phyloP scores from a whole-genome alignment of 768 basidiomycete species.

The Auriscalpium microsporum region DNA sequence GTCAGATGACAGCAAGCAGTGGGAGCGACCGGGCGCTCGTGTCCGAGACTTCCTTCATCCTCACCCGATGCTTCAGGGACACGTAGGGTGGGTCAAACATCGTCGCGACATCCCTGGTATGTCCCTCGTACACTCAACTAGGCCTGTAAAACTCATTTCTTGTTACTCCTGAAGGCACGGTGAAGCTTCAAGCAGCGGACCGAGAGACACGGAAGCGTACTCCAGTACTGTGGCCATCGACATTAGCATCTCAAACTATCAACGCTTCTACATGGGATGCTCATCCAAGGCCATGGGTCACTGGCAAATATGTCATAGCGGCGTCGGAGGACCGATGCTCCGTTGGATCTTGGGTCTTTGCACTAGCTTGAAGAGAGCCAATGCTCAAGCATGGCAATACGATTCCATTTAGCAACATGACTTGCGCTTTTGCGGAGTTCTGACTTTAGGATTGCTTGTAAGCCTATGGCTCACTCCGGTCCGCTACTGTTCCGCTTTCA shows the following conservation, averaged over 20 bases:
- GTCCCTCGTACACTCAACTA: neutral
- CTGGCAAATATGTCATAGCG: neutral
- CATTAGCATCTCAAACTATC: neutral
- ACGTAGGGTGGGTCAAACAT: conserved; percentile 15
- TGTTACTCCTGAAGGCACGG: neutral
- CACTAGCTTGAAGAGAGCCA: no score
- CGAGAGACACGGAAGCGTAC: neutral
- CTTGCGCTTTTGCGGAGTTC: no score
- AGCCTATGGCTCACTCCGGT: no score
- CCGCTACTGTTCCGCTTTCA: no score
- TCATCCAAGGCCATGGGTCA: neutral
- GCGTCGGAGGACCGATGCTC: neutral
- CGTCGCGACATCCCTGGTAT: neutral
- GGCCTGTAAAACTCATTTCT: neutral
- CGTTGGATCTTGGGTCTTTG: neutral
- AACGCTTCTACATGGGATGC: neutral
- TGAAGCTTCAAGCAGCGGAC: neutral
- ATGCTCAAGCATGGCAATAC: no score
- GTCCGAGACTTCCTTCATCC: conserved; percentile 10
- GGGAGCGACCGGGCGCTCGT: conserved; percentile 8
- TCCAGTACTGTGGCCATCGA: neutral
- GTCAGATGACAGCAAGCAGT: neutral
- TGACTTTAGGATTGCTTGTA: no score
- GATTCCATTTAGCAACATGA: no score
- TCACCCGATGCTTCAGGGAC: conserved; percentile 15